A percentile compares a stretch with the other conserved stretches of the same genome.
Evolutionary conservation across 441 rosid species (phyloP).

Genomic region (Corymbia citriodora): DNA sequence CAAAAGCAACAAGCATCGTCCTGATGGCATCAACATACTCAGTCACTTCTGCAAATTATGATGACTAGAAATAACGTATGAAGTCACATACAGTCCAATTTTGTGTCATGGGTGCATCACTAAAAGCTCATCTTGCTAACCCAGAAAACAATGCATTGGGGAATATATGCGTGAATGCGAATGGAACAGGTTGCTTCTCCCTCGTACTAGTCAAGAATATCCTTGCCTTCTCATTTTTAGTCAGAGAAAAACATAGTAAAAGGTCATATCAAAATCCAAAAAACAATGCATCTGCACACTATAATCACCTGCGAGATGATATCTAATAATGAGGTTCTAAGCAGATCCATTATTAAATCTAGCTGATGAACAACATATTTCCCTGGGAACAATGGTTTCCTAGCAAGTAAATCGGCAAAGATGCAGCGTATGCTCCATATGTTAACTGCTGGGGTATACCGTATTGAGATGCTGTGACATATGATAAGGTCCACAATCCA

Average conservation of each 20-base stretch:
- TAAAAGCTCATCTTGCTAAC: background rate
- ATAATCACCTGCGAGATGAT: constrained; percentile 58
- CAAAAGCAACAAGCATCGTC: background rate
- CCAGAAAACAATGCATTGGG: constrained; percentile 35
- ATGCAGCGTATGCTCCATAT: constrained; percentile 96
- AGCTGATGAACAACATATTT: constrained; percentile 84
- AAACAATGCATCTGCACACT: background rate
- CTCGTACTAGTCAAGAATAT: constrained; percentile 85
- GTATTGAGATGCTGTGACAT: constrained; percentile 17
- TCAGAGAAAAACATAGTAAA: constrained; percentile 24
- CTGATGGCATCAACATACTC: too few relatives aligned
- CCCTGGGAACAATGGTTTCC: constrained; percentile 82
- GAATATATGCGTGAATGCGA: constrained; percentile 58
- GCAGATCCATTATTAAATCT: constrained; percentile 86
- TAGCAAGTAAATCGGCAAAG: constrained; percentile 84
- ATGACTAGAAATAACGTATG: background rate
- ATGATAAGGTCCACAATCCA: background rate
- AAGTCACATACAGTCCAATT: accelerated
- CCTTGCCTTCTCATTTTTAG: constrained; percentile 84
- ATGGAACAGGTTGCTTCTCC: constrained; percentile 61
- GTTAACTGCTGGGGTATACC: constrained; percentile 92
- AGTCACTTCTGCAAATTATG: background rate
- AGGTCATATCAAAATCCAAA: background rate
- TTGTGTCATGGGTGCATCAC: background rate
- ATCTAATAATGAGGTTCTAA: constrained; percentile 83